Conservation (phyloP, 352 stramenopile genomes). For the Pythium phragmiticola region DNA sequence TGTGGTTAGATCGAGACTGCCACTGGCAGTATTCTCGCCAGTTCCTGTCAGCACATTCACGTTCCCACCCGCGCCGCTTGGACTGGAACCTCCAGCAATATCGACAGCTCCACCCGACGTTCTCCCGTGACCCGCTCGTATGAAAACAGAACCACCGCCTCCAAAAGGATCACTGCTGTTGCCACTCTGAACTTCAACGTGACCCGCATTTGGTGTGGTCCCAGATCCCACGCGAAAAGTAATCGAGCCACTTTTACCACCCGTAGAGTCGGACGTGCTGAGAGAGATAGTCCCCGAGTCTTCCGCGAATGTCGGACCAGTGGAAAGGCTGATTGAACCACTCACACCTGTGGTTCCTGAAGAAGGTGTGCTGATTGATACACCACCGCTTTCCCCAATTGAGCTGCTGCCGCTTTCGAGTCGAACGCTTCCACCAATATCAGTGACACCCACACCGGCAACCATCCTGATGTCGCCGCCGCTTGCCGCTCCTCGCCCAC, state of each 20-base stretch:
- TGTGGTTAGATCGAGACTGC: slow-evolving; percentile 9
- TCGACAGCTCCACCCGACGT: slow-evolving; percentile 9
- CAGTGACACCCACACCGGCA: slow-evolving; percentile 2
- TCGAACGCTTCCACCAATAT: slow-evolving; percentile 11
- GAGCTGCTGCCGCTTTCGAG: slow-evolving; percentile 16
- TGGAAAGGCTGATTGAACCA: slow-evolving; percentile 11
- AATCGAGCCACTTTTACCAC: slow-evolving; percentile 17
- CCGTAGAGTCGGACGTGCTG: slow-evolving; percentile 6
- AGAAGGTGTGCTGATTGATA: background rate
- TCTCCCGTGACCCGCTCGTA: slow-evolving; percentile 3
- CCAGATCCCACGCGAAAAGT: slow-evolving; percentile 7
- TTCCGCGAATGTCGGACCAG: slow-evolving; percentile 3
- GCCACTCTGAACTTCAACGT: slow-evolving; percentile 1
- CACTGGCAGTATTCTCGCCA: slow-evolving; percentile 12
- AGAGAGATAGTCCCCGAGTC: slow-evolving; percentile 12
- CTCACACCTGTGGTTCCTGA: slow-evolving; percentile 5
- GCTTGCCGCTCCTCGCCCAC: background rate
- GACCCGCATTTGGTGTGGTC: background rate
- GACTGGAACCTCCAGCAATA: slow-evolving; percentile 2
- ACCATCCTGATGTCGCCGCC: slow-evolving; percentile 13
- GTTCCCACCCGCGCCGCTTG: slow-evolving; percentile 2
- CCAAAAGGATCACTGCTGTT: slow-evolving; percentile 17
- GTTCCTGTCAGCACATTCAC: slow-evolving; percentile 8
- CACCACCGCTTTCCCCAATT: slow-evolving; percentile 11
- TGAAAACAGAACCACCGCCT: background rate